phyloP scores from a whole-genome alignment of 495 filamentous ascomycete genomes.

The Articulospora tetracladia region DNA sequence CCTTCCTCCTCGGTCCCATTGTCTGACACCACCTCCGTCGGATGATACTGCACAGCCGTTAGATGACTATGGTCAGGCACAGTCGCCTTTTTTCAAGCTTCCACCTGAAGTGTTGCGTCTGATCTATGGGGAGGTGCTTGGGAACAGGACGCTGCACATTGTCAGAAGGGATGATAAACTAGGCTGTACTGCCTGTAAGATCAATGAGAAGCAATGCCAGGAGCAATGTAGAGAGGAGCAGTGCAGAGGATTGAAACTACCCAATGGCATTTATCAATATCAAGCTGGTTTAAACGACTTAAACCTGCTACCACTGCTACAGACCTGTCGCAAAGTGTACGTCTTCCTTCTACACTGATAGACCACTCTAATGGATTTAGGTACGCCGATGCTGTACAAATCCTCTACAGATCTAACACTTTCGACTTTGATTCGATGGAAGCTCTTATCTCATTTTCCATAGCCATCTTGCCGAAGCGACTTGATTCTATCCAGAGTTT shows the following conservation, averaged over 20 bases:
- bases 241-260: slow-evolving; percentile 13
- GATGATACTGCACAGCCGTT: not conserved
- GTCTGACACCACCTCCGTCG: slow-evolving; percentile 1
- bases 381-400: slow-evolving; percentile 10
- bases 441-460: slow-evolving; percentile 9
- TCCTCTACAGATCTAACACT: slow-evolving; percentile 11
- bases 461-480: slow-evolving; percentile 5
- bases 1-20: not conserved
- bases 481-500: slow-evolving; percentile 12
- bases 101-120: slow-evolving; percentile 1
- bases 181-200: slow-evolving; percentile 8
- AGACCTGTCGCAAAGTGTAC: slow-evolving; percentile 18
- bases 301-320: slow-evolving; percentile 7
- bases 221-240: slow-evolving; percentile 1
- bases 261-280: not conserved
- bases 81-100: slow-evolving; percentile 12
- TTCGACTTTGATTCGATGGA: slow-evolving; percentile 18
- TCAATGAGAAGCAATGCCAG: not conserved
- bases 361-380: not conserved
- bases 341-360: not conserved
- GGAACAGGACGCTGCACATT: slow-evolving; percentile 6
- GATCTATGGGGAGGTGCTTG: slow-evolving; percentile 11
- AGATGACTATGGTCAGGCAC: not conserved
- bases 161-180: slow-evolving; percentile 6
- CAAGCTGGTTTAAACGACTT: not conserved